Base-by-base conservation (phyloP, 352 stramenopile species). In the Pythium myriotylum region DNA sequence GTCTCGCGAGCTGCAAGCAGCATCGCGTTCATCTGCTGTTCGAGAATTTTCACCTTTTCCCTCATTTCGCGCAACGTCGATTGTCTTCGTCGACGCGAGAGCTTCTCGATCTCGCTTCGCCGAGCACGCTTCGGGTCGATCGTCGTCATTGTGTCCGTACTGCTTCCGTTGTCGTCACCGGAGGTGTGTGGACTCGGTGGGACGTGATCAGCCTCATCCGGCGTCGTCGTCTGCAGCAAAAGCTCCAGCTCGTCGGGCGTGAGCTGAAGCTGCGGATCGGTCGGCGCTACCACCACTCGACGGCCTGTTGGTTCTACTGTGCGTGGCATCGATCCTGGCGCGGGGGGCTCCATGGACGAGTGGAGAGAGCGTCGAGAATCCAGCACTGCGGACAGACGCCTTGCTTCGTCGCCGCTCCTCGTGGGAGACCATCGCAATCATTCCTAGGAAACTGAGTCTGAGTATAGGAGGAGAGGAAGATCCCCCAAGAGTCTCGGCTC, bases 81-180 rank as follows among this genome's bases (percentile, higher is more conserved):
- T 42, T 69, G 62, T 20, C 67, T 50, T 12, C 66, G 66, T 17
- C 67, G 46, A n/a, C 70, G 59, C 33, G 66, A 86, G 50, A 82
- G 81, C 60, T 86, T 88, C 61, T 88, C 78, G 55, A 88, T 88
- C 22, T 76, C 78, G 2, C 72, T 81, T 22, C 78, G 68, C 22
- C 78, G 55, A 26, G 74, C 68, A 26, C 78, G 76, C 51, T 71
- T 62, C 2, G 40, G 54, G 42, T 61, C 33, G 16, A 50, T 9
- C 26, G 13, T 52, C 5, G 41, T 24, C 40, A 17, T 35, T 14
- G 40, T 46, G 39, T 47, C 41, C 2, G 29, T 54, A 22, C 43
- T 64, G 40, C 27, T 54, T 26, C 24, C 35, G 27, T 54, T 58
- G 46, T 68, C 54, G 48, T 68, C 54, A 20, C 53, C 40, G 9